These are phyloP conservation scores for Cladosporium oxysporum DNA, from an alignment of 2,329 filamentous ascomycete species.

Conservation along the genomic window DNA sequence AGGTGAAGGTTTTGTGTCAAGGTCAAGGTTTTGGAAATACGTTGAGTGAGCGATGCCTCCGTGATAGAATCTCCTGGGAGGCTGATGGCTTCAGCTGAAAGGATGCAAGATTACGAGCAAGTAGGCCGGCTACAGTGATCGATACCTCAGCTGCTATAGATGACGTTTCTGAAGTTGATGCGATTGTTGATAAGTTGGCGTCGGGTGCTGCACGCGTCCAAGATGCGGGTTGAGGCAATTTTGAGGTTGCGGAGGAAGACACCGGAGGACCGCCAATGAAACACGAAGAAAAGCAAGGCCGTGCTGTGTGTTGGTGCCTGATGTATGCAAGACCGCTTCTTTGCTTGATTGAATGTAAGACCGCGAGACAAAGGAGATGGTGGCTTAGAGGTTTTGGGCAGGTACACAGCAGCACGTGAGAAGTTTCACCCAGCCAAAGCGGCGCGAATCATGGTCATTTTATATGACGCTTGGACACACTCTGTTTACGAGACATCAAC, in stretches of 20 bases:
- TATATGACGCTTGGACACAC: background rate
- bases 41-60: background rate
- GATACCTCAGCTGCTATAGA: background rate
- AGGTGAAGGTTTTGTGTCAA: background rate
- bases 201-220: conserved; percentile 4
- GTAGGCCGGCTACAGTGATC: background rate
- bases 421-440: conserved; percentile 7
- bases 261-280: conserved; percentile 1
- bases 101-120: conserved; percentile 2
- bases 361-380: conserved; percentile 13
- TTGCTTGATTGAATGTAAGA: conserved; percentile 11
- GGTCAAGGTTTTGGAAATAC: background rate
- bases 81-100: background rate
- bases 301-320: conserved; percentile 4
- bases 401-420: conserved; percentile 19
- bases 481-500: background rate
- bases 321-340: background rate
- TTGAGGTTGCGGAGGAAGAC: background rate
- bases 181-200: conserved; percentile 3
- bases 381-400: conserved; percentile 13
- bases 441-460: conserved; percentile 7
- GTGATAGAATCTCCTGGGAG: background rate
- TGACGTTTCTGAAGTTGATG: background rate
- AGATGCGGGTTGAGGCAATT: conserved; percentile 11
- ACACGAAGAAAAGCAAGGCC: background rate